Evolutionary conservation across 192 early-diverging fungal genomes (phyloP), one percentile per base, ranked within the genome.

Genomic region (Lobulomyces angularis): DNA sequence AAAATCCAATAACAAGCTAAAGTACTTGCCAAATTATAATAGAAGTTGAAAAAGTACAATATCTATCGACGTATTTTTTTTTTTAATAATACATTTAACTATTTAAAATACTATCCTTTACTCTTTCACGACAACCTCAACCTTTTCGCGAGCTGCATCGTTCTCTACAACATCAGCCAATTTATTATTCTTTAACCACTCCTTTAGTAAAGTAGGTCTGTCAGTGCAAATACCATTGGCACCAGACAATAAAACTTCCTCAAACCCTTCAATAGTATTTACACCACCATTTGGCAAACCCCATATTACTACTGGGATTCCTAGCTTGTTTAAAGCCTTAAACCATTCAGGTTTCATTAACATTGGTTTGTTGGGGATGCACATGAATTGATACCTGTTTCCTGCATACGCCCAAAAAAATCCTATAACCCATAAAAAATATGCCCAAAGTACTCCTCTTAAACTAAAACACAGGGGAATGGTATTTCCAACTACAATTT

Each of bases 171-270:
- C 46, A 25, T 12, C 43, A 18, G 21, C 20, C 28, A 43, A 51
- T n/a, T 11, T 40, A 37, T 50, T 50, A 37, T 5, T 51, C 52
- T 55, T 36, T 24, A 66, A 34, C 64, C 64, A 66, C 29, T 43
- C 35, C 35, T 50, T 25, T 20, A 58, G 34, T 21, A 52, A 33
- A 12, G 59, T 57, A 0, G 67, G 67, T 6, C 40, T 19, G 51
- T 70, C 61, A 2, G 53, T 45, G 41, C 67, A 70, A 14, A 70
- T 70, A 8, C 67, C 67, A 47, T 61, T 64, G 12, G 55, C 60
- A 1, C 61, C 61, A 45, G 41, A 31, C 33, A 37, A 37, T 36
- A 53, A 35, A 7, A 46, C 49, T 12, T 16, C 17, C 27, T 65
- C 51, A 47, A 54, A 70, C 18, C 48, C 50, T 24, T 45, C 56